Conservation (phyloP, 768 basidiomycete genomes). For the Hygrophoropsis aurantiaca region DNA sequence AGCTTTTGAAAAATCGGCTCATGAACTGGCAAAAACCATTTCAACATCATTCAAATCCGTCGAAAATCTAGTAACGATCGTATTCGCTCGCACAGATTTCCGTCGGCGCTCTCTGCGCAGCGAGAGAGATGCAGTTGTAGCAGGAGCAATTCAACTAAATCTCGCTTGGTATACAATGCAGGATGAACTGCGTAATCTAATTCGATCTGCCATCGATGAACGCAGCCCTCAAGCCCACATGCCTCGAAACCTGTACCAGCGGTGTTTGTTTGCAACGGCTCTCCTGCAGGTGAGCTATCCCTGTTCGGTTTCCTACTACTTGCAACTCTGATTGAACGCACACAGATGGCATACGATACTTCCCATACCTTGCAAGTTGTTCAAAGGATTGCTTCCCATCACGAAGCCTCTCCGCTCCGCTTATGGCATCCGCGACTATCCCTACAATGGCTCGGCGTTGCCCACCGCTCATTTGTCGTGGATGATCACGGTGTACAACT, state of each 20-base stretch:
- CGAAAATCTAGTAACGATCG: constrained; percentile 32
- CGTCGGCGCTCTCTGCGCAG: constrained; percentile 1
- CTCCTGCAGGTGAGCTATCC: constrained; percentile 38
- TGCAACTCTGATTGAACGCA: background rate
- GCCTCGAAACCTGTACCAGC: constrained; percentile 30
- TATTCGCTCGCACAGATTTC: constrained; percentile 17
- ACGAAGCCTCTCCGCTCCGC: constrained; percentile 31
- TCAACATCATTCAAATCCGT: constrained; percentile 34
- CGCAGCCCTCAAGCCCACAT: constrained; percentile 4
- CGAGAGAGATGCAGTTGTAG: constrained; percentile 13
- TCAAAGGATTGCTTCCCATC: constrained; percentile 25
- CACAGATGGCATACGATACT: constrained; percentile 45
- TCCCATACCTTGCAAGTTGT: constrained; percentile 34
- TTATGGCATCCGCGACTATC: constrained; percentile 43
- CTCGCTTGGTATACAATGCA: constrained; percentile 23
- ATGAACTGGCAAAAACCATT: constrained; percentile 35
- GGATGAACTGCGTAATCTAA: constrained; percentile 29
- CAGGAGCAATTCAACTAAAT: constrained; percentile 20
- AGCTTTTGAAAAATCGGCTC: constrained; percentile 25
- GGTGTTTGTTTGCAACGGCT: constrained; percentile 42
- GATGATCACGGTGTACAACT: constrained; percentile 20
- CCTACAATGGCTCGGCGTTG: constrained; percentile 41
- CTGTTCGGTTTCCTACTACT: background rate
- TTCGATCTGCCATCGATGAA: background rate
- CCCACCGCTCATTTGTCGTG: constrained; percentile 30